These are phyloP conservation scores for Tricholoma sp. DNA, from an alignment of 768 basidiomycete genomes.

Conservation along the genomic window DNA sequence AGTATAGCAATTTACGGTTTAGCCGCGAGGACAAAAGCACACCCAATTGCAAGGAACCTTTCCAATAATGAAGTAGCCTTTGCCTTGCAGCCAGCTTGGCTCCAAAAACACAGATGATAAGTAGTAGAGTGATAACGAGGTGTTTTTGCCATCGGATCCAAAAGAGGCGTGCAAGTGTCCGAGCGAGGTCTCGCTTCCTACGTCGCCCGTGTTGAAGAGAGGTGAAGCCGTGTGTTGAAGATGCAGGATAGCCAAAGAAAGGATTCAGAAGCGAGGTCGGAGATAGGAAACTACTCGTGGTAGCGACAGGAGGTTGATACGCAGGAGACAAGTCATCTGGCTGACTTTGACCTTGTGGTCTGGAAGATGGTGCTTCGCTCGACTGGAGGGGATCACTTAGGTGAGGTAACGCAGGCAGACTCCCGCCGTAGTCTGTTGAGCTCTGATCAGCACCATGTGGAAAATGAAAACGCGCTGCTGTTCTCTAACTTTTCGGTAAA, in stretches of 20 bases:
- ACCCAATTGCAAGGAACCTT: conserved; percentile 2
- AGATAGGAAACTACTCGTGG: conserved; percentile 25
- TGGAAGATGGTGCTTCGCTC: conserved; percentile 13
- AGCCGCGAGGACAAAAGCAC: conserved; percentile 3
- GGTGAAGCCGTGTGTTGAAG: conserved; percentile 28
- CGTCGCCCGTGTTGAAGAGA: conserved; percentile 56
- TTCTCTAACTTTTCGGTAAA: conserved; percentile 52
- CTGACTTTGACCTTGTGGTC: conserved; percentile 8
- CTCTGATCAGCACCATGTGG: conserved; percentile 2
- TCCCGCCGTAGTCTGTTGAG: conserved; percentile 61
- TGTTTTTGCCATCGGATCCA: conserved; percentile 61
- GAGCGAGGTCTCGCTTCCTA: conserved; percentile 62
- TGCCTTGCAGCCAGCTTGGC: conserved; percentile 22
- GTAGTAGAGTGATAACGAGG: conserved; percentile 29
- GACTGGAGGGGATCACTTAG: conserved; percentile 46
- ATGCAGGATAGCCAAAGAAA: conserved; percentile 69
- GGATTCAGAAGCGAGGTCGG: conserved; percentile 64
- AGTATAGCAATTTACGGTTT: neutral
- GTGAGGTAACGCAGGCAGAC: conserved; percentile 43
- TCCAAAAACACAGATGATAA: conserved; percentile 24
- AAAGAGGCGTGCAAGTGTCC: conserved; percentile 57
- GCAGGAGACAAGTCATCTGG: conserved; percentile 14
- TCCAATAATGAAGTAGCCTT: conserved; percentile 9
- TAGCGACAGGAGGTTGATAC: conserved; percentile 14
- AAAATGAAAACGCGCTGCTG: conserved; percentile 5